Conservation (phyloP, 2,329 filamentous ascomycete genomes). For the Alternaria consortialis region DNA sequence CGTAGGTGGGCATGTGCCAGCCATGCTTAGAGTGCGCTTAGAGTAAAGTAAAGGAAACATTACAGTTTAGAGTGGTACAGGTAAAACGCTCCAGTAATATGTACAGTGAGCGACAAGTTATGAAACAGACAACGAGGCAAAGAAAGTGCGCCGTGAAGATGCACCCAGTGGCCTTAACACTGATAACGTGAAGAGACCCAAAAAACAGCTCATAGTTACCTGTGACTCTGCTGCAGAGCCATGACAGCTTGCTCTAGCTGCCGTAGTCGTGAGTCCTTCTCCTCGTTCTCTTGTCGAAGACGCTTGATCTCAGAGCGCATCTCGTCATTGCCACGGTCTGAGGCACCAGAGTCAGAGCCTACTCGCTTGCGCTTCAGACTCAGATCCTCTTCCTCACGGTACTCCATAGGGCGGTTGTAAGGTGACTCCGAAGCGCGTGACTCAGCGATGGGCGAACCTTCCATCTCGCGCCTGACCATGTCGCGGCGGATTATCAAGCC, state of each 20-base stretch:
- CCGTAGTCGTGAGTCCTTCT: slow-evolving; percentile 51
- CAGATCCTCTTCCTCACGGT: slow-evolving; percentile 36
- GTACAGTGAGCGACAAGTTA: slow-evolving; percentile 20
- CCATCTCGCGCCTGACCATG: slow-evolving; percentile 26
- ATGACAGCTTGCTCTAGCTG: slow-evolving; percentile 49
- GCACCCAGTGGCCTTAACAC: not conserved
- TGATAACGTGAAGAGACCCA: not conserved
- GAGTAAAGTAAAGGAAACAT: slow-evolving; percentile 17
- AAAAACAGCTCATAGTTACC: slow-evolving; percentile 13
- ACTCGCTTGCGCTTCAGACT: slow-evolving; percentile 47
- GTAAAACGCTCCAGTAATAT: slow-evolving; percentile 11
- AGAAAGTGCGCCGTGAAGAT: slow-evolving; percentile 1
- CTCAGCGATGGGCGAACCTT: slow-evolving; percentile 32
- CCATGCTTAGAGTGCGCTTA: slow-evolving; percentile 20
- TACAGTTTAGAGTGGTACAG: slow-evolving; percentile 18
- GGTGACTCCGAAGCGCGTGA: slow-evolving; percentile 37
- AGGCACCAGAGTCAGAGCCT: slow-evolving; percentile 36
- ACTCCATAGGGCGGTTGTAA: slow-evolving; percentile 34
- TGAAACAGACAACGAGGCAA: slow-evolving; percentile 23
- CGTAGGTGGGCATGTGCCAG: slow-evolving; percentile 30
- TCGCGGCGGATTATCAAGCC: slow-evolving; percentile 43
- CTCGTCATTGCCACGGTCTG: slow-evolving; percentile 40
- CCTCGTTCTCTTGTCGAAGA: slow-evolving; percentile 52
- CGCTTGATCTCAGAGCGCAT: slow-evolving; percentile 53
- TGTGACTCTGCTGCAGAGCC: slow-evolving; percentile 43